phyloP scores from a whole-genome alignment of 2,329 filamentous ascomycete genomes.

The Dactylellina parvicollis region DNA sequence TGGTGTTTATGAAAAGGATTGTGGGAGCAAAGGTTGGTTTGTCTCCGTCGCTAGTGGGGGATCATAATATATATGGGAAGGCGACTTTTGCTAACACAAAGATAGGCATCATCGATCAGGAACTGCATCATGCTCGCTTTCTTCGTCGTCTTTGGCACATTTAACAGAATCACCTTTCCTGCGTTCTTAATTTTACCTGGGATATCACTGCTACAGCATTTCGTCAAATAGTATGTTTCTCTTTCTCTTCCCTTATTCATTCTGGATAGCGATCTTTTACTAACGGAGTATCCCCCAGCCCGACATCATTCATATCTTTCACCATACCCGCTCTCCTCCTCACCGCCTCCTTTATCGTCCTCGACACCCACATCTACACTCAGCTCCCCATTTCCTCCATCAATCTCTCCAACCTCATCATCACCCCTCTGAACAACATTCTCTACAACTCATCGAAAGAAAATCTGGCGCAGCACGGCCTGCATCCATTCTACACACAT shows the following conservation, averaged over 20 bases:
- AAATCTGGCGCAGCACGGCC: conserved; percentile 67
- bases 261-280: conserved; percentile 63
- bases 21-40: conserved; percentile 74
- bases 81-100: conserved; percentile 20
- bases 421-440: conserved; percentile 68
- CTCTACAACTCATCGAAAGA: conserved; percentile 65
- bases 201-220: conserved; percentile 84
- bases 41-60: neutral
- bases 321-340: conserved; percentile 69
- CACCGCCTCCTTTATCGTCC: conserved; percentile 67
- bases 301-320: conserved; percentile 59
- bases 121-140: conserved; percentile 78
- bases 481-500: conserved; percentile 68
- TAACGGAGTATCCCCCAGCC: conserved; percentile 62
- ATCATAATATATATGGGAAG: neutral
- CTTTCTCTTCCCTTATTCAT: neutral
- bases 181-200: conserved; percentile 88
- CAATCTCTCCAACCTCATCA: conserved; percentile 59
- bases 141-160: conserved; percentile 83
- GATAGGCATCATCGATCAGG: conserved; percentile 34
- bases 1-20: conserved; percentile 90
- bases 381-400: conserved; percentile 20
- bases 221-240: conserved; percentile 74
- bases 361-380: conserved; percentile 52
- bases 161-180: conserved; percentile 97